Evolutionary conservation across 2,329 filamentous ascomycete genomes (phyloP), one percentile per base, ranked within the genome.

Genomic region (Aspergillus viridinutans): DNA sequence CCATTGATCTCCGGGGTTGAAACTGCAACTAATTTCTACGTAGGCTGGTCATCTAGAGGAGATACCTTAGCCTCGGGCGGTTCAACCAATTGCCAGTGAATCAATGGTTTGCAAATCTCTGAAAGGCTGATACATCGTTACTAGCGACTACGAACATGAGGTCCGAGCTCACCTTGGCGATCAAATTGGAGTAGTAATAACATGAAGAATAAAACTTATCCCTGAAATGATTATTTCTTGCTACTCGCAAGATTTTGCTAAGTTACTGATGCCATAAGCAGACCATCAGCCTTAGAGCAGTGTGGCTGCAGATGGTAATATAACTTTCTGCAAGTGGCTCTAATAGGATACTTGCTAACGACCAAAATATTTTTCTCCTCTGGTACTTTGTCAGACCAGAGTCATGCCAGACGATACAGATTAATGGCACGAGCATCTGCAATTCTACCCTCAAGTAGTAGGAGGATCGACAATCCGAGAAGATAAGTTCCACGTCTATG

Each of bases 291-390:
- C 56, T 52, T 58, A 58, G 21, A 26, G 21, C 23, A 47, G 21
- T 47, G 57, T 61, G 55, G 58, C 61, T 65, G 63, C 61, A 60
- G 61, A 60, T 58, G 61, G 56, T 58, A 58, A 60, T 57, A 53
- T 55, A 56, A 49, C 32, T 50, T 53, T 55, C 58, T 65, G 63
- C 63, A 64, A 54, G 59, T 60, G 58, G 57, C 61, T 56, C 35
- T 14, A 64, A 64, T 57, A 21, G 56, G 59, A 38, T 58, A 61
- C 59, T 25, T 25, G 14, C 14, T 38, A 17, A 38, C 14, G 14
- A 38, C 14, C 32, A 17, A 14, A 38, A 7, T 17, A 5, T 17
- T 17, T 38, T 35, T 38, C 10, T 45, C 42, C n/a, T 47, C 43
- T 47, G 43, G 21, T 23, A 47, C 21, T 25, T 47, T 47, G 43